Conservation (phyloP, 768 basidiomycete genomes). For the Kwoniella dejecticola region DNA sequence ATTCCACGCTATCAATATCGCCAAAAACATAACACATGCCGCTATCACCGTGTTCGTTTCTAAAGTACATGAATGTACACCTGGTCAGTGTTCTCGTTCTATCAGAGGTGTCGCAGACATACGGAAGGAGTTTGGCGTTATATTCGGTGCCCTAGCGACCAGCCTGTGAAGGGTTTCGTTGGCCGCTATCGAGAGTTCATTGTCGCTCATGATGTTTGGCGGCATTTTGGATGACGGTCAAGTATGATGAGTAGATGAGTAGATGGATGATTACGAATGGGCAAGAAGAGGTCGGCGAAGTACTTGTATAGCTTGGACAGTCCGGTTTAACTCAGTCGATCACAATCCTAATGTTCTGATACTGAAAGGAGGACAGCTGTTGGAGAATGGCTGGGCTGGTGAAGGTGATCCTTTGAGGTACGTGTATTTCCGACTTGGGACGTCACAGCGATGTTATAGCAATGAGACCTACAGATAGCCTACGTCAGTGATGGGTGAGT, state of each 20-base stretch:
- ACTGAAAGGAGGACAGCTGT: no score
- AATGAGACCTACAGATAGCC: no score
- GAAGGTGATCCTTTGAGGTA: background rate
- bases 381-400: no score
- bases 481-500: no score
- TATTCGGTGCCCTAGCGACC: conserved; percentile 12
- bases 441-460: background rate
- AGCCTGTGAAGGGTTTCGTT: conserved; percentile 17
- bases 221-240: conserved; percentile 1
- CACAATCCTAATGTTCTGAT: no score
- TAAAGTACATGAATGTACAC: conserved; percentile 3
- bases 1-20: conserved; percentile 52
- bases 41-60: conserved; percentile 54
- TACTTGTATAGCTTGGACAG: no score
- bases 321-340: no score
- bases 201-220: background rate
- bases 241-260: background rate
- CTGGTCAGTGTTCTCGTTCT: no score
- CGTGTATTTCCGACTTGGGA: background rate
- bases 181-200: background rate
- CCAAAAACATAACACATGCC: conserved; percentile 51
- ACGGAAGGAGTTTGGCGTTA: conserved; percentile 42
- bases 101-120: conserved; percentile 1
- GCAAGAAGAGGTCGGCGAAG: no score
- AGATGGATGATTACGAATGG: no score